These are phyloP conservation scores for Chalaropsis ovoidea DNA, from an alignment of 2,329 filamentous ascomycete genomes.

Conservation along the genomic window DNA sequence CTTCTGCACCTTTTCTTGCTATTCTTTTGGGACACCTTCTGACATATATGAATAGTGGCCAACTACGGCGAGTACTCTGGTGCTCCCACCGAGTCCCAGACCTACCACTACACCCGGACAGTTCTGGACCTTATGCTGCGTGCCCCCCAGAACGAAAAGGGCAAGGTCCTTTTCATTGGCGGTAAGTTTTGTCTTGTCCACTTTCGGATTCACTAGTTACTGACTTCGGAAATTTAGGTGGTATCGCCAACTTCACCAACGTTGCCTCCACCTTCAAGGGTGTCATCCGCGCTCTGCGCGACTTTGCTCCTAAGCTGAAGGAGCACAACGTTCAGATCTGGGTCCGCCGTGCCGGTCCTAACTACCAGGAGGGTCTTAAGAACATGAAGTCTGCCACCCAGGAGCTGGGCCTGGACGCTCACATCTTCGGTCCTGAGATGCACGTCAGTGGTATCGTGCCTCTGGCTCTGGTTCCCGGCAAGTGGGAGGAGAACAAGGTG, in stretches of 20 bases:
- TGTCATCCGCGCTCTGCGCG: constrained; percentile 90
- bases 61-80: constrained; percentile 99
- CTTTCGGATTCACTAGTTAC: background rate
- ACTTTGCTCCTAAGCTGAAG: constrained; percentile 71
- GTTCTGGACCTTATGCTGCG: constrained; percentile 96
- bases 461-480: constrained; percentile 63
- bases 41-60: constrained; percentile 45
- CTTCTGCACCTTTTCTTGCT: background rate
- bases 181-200: constrained; percentile 36
- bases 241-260: constrained; percentile 99
- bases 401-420: constrained; percentile 70
- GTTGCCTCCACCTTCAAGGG: constrained; percentile 99
- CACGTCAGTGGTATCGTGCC: constrained; percentile 96
- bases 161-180: constrained; percentile 98
- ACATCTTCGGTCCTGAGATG: constrained; percentile 68
- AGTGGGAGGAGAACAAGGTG: constrained; percentile 51
- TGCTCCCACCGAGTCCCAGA: constrained; percentile 96
- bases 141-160: constrained; percentile 70
- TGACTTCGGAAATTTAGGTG: constrained; percentile 33
- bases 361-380: constrained; percentile 99
- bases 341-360: constrained; percentile 78
- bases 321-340: constrained; percentile 99
- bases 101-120: constrained; percentile 96
- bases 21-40: background rate
- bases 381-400: constrained; percentile 97